These are phyloP conservation scores for Roridomyces roridus DNA, from an alignment of 768 basidiomycete genomes.

Conservation along the genomic window DNA sequence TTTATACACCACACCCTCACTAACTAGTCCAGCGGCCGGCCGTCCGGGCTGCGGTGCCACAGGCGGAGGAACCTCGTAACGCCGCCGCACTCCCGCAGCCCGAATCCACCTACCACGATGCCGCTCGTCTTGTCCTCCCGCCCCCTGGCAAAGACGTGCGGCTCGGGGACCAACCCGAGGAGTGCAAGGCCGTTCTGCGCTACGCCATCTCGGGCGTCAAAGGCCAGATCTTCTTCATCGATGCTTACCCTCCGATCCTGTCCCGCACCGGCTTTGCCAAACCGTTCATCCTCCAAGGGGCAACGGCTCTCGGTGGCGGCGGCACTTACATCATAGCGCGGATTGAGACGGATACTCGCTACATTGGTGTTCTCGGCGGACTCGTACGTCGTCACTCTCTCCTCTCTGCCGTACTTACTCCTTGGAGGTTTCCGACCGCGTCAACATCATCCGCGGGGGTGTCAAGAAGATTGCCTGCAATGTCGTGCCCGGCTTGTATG, in stretches of 20 bases:
- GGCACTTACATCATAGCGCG: neutral
- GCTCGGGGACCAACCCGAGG: neutral
- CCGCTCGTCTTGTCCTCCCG: neutral
- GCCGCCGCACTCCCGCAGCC: neutral
- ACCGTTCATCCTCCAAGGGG: neutral
- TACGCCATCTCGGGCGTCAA: neutral
- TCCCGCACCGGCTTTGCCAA: neutral
- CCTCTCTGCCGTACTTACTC: neutral
- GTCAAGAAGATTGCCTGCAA: neutral
- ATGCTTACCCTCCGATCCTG: neutral
- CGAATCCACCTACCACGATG: neutral
- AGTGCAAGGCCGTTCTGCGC: neutral
- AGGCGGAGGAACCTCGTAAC: neutral
- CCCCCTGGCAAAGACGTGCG: neutral
- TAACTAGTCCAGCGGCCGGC: neutral
- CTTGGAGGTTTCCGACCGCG: neutral
- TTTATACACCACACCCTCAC: too few relatives aligned
- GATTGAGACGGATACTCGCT: neutral
- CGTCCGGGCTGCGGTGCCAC: neutral
- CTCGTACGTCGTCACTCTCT: neutral
- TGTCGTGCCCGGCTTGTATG: neutral
- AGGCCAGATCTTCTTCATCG: neutral
- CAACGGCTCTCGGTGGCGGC: neutral
- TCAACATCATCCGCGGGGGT: constrained; percentile 1
- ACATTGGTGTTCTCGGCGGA: neutral